Base-by-base conservation (phyloP, 2,329 filamentous ascomycete species). In the Lithohypha guttulata region DNA sequence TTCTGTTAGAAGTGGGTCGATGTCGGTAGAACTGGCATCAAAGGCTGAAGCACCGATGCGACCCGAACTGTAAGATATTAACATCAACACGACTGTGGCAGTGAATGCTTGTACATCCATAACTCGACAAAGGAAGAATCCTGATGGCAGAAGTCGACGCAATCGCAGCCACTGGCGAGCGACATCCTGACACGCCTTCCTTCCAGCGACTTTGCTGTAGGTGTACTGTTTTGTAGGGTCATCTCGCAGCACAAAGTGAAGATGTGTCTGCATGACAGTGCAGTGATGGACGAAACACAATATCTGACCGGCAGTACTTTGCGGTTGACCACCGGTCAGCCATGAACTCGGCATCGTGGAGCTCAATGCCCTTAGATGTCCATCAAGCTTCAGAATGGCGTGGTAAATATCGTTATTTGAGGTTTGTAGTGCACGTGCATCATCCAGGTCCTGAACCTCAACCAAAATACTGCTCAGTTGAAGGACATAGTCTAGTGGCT, bases 21-120 rank as follows among this genome's bases (percentile, higher is more conserved):
- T 42, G 17, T 43, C 17, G 14, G 11, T 18, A 18, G 19, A 11
- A 13, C 15, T 41, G 11, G 22, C 27, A 20, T 37, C 20, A n/a
- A 39, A 13, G 4, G 39, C 19, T 11, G 32, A 25, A 1, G 14
- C 25, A 25, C 27, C 19, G 18, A 18, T 41, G 17, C 32, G 27
- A 18, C 31, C 30, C 14, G 22, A 32, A 22, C 33, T 41, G 23
- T 47, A 32, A 17, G 39, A 44, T n/a, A 30, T 34, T 5, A 47
- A 39, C 15, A 47, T 34, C 10, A 47, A 34, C 7, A 47, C 39
- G 3, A 43, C 36, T 5, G 36, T 41, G 18, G 42, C 45, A 11
- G 42, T 45, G n/a, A 47, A 36, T n/a, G 39, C 42, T 30, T 42
- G 42, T 11, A 44, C 23, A 23, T 47, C 45, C 25, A 47, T 15